Evolutionary conservation across 192 early-diverging fungal species (phyloP), one percentile per base, ranked within the genome.

Genomic region (Entomortierella beljakovae): DNA sequence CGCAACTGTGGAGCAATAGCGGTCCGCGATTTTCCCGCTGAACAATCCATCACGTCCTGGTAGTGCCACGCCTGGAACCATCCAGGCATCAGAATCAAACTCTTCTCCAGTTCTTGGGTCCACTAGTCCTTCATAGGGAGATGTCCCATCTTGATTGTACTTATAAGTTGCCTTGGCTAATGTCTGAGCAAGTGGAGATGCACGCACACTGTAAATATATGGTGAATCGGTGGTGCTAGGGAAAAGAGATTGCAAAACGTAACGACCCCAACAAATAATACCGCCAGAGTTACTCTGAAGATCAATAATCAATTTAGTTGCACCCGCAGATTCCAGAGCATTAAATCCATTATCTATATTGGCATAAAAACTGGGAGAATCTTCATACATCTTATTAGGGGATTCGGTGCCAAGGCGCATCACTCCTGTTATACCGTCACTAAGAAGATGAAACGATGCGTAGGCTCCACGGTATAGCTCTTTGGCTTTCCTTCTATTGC

Each of bases 211-310:
- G 32, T 79, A 79, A 46, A 79, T 79, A 35, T 79, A 79, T 0
- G 74, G 74, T 18, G 74, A 49, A 15, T 68, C 64, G 15, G 64
- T 61, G 4, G 74, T 79, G 25, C 28, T 25, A 10, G 74, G 74
- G 61, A 70, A 79, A 2, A 79, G 56, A 8, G 66, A 64, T 25
- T 79, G 74, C 4, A 79, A 60, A 13, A 79, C 74, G 37, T 79
- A 79, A 6, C 74, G 74, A 7, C 67, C 74, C 74, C 74, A 79
- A 32, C 74, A 79, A 8, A 79, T 79, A 35, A 79, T 79, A 0
- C 74, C 74, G 18, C 74, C 74, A 33, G 74, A 52, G 53, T 79
- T 79, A 48, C 58, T 79, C 29, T 79, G 74, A 0, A 79, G 38
- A 50, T 79, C 74, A 13, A 79, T 40, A 40, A 79, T 79, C 25